These are phyloP conservation scores for Pseudohalonectria lignicola DNA, from an alignment of 2,329 filamentous ascomycete species.

Conservation along the genomic window DNA sequence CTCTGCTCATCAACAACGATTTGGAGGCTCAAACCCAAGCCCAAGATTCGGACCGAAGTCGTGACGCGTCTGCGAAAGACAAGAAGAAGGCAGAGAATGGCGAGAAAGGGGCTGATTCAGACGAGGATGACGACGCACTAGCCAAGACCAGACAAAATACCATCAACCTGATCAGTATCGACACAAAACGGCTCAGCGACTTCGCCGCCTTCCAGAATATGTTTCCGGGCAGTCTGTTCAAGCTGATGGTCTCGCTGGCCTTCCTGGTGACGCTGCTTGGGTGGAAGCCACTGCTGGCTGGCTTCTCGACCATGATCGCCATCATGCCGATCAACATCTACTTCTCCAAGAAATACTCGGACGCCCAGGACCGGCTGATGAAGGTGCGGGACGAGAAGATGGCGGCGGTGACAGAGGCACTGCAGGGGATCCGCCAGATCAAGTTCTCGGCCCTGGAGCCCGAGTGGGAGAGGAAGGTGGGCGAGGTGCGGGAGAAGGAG, in stretches of 20 bases:
- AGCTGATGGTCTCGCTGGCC: conserved; percentile 51
- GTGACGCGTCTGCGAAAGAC: conserved; percentile 44
- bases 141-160: conserved; percentile 54
- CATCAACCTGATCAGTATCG: conserved; percentile 70
- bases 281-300: conserved; percentile 56
- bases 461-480: conserved; percentile 64
- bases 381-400: conserved; percentile 66
- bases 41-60: too few relatives aligned
- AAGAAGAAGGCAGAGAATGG: background rate
- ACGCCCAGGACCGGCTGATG: conserved; percentile 60
- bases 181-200: conserved; percentile 56
- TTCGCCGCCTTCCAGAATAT: conserved; percentile 57
- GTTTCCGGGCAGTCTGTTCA: conserved; percentile 50
- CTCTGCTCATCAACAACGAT: conserved; percentile 30
- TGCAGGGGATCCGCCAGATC: conserved; percentile 73
- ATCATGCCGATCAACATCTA: conserved; percentile 59
- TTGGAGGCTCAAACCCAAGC: too few relatives aligned
- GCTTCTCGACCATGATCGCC: conserved; percentile 51
- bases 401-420: conserved; percentile 62
- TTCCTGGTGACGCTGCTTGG: conserved; percentile 63
- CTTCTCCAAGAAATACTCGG: conserved; percentile 52
- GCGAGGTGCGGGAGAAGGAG: conserved; percentile 53
- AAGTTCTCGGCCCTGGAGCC: conserved; percentile 71
- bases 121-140: conserved; percentile 33
- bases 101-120: conserved; percentile 20